A percentile compares a stretch with the other conserved stretches of the same genome.
phyloP scores from a whole-genome alignment of 441 rosid species.

The Hura crepitans region DNA sequence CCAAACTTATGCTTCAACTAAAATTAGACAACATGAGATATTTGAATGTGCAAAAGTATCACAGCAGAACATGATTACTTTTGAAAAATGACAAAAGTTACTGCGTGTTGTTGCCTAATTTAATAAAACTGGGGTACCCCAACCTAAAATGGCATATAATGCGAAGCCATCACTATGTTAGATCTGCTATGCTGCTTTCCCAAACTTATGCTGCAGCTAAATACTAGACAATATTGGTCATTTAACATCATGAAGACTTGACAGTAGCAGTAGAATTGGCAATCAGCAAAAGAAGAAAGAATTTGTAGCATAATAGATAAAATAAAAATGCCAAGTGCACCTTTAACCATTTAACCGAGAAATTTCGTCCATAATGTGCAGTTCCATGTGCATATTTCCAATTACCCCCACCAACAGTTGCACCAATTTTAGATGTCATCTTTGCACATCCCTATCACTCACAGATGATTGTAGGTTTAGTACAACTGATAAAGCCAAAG shows the following conservation, averaged over 20 bases:
- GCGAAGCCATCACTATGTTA: no score
- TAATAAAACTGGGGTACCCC: no score
- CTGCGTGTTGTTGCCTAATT: no score
- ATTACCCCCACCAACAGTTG: slow-evolving; percentile 81
- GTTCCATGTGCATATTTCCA: slow-evolving; percentile 99
- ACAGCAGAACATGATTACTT: not conserved
- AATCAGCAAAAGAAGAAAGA: not conserved
- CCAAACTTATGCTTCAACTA: not conserved
- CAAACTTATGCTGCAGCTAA: no score
- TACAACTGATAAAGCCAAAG: slow-evolving; percentile 13
- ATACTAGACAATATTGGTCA: not conserved
- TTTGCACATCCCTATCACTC: slow-evolving; percentile 89
- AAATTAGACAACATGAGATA: not conserved
- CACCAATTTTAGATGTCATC: slow-evolving; percentile 96
- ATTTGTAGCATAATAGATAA: not conserved
- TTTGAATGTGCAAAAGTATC: not conserved
- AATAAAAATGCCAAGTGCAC: slow-evolving; percentile 28
- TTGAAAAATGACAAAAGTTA: no score
- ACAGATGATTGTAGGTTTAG: slow-evolving; percentile 20
- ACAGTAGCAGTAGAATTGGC: not conserved
- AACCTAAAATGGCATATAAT: no score
- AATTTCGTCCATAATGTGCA: slow-evolving; percentile 93
- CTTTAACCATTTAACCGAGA: slow-evolving; percentile 98
- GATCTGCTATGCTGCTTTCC: no score
- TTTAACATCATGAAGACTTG: not conserved